Conservation (phyloP, 2,329 filamentous ascomycete genomes). For the Ambrosiella cleistominuta region DNA sequence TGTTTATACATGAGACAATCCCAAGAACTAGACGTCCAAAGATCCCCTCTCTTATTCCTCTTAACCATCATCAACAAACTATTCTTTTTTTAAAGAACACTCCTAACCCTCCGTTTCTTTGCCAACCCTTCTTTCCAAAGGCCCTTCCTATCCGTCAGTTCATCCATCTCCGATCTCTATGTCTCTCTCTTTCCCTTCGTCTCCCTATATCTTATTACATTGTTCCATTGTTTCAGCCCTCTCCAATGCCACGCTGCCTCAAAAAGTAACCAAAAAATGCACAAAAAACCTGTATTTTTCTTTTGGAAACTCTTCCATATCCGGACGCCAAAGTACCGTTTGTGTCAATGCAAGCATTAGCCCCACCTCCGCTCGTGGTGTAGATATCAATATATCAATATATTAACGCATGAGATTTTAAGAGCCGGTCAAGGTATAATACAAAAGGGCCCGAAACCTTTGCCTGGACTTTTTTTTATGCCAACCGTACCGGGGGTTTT, state of each 20-base stretch:
- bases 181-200: background rate
- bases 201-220: background rate
- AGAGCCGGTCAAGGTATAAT: no score
- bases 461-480: no score
- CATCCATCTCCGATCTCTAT: background rate
- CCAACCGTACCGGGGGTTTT: no score
- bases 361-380: background rate
- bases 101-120: background rate
- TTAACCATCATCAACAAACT: no score
- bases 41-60: no score
- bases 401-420: no score
- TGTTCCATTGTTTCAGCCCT: background rate
- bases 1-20: background rate
- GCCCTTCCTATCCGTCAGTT: background rate
- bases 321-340: background rate
- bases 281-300: background rate
- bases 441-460: no score
- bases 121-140: background rate
- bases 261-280: no score
- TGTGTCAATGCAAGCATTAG: background rate
- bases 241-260: background rate
- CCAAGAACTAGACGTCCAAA: background rate
- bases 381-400: background rate
- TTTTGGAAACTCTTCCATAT: background rate
- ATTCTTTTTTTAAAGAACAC: background rate